Base-by-base conservation (phyloP, 163 green algal species). In the Chlamydomonas reinhardtii region DNA sequence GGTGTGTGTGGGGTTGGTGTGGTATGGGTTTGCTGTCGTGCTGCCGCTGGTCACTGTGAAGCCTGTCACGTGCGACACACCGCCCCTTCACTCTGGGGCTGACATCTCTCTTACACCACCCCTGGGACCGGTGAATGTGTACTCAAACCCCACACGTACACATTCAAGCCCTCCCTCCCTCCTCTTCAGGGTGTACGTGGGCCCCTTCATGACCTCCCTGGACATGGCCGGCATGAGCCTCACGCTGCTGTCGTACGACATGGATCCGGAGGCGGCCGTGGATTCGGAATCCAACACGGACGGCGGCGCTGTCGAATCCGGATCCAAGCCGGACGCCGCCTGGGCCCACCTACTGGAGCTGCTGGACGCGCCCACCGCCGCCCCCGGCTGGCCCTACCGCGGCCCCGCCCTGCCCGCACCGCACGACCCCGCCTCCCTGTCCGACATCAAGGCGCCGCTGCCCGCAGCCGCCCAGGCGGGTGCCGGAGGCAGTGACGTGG, bases 191-290 rank as follows among this genome's bases (percentile, higher is more conserved):
- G 70, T 96, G 32, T 94, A 90, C 48, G 84, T 91, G 16, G 96
- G 96, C 16, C 79, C 89, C 29, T 97, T 95, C 89, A 94, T 98
- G 89, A 98, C 95, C 16, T 93, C 91, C 54, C 91, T 98, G 22
- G 94, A 98, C 91, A 98, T 98, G 95, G 91, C 92, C 0, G 96
- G 96, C 48, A 52, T 95, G 3, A 95, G 88, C 9, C 83, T 98
- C 54, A 96, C 93, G 2, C 48, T 98, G 65, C 86, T 97, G 65
- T 84, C 77, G 77, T 84, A 84, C 64, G 66, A 84, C 66, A 39
- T 31, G 16, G 66, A 43, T 56, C 48, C 48, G 19, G 48, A 56
- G 48, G 48, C 48, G 1, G 48, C 48, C 11, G 12, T 56, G 48
- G 39, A 48, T 48, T 48, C 39, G 8, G 5, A 48, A 48, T 48